Percentiles rank a stretch among this genome's conserved stretches.
These are phyloP conservation scores for Ceratocystis huliohia DNA, from an alignment of 2,329 filamentous ascomycete species.

Conservation along the genomic window DNA sequence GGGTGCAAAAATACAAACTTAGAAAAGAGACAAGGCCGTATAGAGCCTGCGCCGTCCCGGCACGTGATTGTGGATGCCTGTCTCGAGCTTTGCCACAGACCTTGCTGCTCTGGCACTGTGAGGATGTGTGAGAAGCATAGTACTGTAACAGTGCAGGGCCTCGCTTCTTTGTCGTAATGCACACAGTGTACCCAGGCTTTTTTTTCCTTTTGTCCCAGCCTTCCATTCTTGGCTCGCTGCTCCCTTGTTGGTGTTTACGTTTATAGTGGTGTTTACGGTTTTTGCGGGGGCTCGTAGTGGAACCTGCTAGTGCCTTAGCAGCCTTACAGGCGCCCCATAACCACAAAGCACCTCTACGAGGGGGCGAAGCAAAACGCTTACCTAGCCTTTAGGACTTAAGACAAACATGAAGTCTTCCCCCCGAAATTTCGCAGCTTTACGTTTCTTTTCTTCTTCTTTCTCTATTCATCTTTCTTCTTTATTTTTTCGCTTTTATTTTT, in stretches of 20 bases:
- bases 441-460: neutral
- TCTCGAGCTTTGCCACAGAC: neutral
- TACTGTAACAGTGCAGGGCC: neutral
- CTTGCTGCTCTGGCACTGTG: neutral
- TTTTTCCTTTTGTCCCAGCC: neutral
- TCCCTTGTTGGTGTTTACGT: neutral
- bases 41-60: neutral
- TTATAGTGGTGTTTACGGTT: neutral
- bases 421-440: neutral
- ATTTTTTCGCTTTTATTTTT: conserved; percentile 8
- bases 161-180: neutral
- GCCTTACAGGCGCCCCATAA: neutral
- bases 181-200: neutral
- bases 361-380: neutral
- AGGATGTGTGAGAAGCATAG: neutral
- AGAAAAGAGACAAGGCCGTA: neutral
- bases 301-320: neutral
- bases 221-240: conserved; percentile 6
- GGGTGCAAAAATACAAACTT: neutral
- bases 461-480: conserved; percentile 12
- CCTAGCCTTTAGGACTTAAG: neutral
- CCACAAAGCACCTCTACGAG: neutral
- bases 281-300: too few relatives aligned
- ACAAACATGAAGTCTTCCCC: conserved; percentile 1
- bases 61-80: conserved; percentile 3